These are phyloP conservation scores for Leishmania tarentolae DNA, from an alignment of 208 protist species.

Conservation along the genomic window DNA sequence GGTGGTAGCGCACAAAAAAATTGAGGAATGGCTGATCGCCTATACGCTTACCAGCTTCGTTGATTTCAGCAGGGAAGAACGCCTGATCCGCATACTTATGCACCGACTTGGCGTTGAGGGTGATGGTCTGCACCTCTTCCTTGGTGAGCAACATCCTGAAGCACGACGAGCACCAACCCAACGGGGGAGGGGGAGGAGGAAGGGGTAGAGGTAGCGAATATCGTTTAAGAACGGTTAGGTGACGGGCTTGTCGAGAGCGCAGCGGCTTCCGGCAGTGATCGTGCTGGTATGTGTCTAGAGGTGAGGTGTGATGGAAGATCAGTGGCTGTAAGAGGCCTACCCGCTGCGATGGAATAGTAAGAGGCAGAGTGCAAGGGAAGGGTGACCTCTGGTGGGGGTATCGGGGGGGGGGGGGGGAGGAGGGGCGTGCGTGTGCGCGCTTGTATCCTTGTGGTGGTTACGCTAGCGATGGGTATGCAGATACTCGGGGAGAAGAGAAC, in stretches of 20 bases:
- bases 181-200: constrained; percentile 1
- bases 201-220: constrained; percentile 3
- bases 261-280: neutral
- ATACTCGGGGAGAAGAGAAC: no score
- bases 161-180: neutral
- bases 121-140: constrained; percentile 50
- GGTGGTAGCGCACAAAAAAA: constrained; percentile 75
- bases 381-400: neutral
- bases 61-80: constrained; percentile 63
- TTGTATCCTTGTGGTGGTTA: neutral
- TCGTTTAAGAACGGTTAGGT: neutral
- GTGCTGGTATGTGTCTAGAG: neutral
- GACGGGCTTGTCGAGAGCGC: neutral
- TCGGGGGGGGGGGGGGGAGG: neutral
- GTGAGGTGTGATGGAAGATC: neutral
- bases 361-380: neutral
- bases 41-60: constrained; percentile 29
- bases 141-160: constrained; percentile 35
- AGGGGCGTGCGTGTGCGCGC: neutral
- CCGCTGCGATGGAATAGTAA: neutral
- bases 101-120: constrained; percentile 65
- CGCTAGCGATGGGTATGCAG: no score
- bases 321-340: neutral
- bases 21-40: constrained; percentile 47
- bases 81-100: constrained; percentile 65